phyloP scores from a whole-genome alignment of 2,329 filamentous ascomycete genomes.

The Dendrostoma leiphaemia region DNA sequence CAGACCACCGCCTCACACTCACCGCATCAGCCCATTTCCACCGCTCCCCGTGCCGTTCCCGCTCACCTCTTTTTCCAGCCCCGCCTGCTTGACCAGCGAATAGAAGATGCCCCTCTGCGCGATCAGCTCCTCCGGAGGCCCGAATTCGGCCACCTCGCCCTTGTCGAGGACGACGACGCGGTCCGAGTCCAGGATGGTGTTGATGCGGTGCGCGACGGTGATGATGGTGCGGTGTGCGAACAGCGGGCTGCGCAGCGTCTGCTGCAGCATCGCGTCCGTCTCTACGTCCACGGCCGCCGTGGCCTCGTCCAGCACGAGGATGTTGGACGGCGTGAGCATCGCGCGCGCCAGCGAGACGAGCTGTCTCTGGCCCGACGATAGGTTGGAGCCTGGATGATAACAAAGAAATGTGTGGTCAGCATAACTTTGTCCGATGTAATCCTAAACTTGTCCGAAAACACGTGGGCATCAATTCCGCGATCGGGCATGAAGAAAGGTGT shows the following conservation, averaged over 20 bases:
- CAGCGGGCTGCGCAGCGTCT: slow-evolving; percentile 59
- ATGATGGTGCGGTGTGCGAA: slow-evolving; percentile 96
- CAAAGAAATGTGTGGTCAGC: slow-evolving; percentile 19
- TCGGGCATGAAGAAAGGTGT: neutral
- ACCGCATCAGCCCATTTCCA: neutral
- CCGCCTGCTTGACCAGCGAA: slow-evolving; percentile 87
- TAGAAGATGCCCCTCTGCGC: slow-evolving; percentile 78
- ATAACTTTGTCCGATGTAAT: slow-evolving; percentile 6
- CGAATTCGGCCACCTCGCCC: slow-evolving; percentile 89
- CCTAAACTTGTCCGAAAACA: no score
- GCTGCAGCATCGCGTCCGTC: slow-evolving; percentile 66
- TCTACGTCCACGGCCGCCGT: slow-evolving; percentile 74
- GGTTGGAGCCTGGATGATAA: slow-evolving; percentile 75
- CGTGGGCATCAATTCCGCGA: neutral
- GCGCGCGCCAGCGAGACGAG: slow-evolving; percentile 91
- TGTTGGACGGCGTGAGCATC: slow-evolving; percentile 92
- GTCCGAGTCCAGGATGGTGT: slow-evolving; percentile 88
- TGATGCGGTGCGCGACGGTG: slow-evolving; percentile 96
- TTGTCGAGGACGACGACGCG: slow-evolving; percentile 91
- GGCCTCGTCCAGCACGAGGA: slow-evolving; percentile 94
- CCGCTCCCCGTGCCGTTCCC: neutral
- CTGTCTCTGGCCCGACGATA: slow-evolving; percentile 93
- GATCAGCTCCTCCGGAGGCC: slow-evolving; percentile 77
- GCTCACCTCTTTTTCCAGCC: slow-evolving; percentile 54
- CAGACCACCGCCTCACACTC: neutral